phyloP scores from a whole-genome alignment of 352 stramenopile species.

The Globisporangium okanoganense region DNA sequence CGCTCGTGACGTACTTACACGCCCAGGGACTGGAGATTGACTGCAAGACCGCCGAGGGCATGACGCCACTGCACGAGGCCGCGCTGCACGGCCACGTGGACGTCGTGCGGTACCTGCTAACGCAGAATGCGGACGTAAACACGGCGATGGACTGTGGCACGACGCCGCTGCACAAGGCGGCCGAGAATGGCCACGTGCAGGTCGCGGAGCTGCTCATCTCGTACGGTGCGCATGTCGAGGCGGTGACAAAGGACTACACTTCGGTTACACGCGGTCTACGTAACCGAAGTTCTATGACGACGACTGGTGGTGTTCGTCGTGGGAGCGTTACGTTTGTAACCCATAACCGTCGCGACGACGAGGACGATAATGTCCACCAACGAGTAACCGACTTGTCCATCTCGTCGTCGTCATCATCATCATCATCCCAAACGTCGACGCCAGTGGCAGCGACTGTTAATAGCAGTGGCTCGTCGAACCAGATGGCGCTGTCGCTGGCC shows the following conservation, averaged over 20 bases:
- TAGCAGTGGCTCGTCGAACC: conserved; percentile 14
- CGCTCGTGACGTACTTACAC: conserved; percentile 40
- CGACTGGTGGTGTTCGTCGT: conserved; percentile 5
- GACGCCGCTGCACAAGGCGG: conserved; percentile 45
- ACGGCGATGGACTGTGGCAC: conserved; percentile 44
- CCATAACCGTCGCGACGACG: not conserved
- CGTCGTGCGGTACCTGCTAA: conserved; percentile 35
- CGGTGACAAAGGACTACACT: conserved; percentile 48
- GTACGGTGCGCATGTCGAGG: conserved; percentile 50
- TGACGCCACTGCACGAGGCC: conserved; percentile 50
- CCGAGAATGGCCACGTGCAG: conserved; percentile 46
- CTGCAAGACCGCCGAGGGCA: conserved; percentile 29
- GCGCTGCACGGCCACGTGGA: conserved; percentile 40
- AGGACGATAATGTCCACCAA: not conserved
- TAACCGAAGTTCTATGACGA: conserved; percentile 1
- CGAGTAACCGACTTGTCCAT: not conserved
- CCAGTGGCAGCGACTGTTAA: not conserved
- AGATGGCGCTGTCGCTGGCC: conserved; percentile 40
- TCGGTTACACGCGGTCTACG: conserved; percentile 20
- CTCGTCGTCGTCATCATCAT: not conserved
- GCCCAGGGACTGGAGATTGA: conserved; percentile 35
- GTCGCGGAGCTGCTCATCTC: conserved; percentile 49
- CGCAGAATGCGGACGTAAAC: conserved; percentile 41
- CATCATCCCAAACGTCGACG: conserved; percentile 3
- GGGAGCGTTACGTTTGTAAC: conserved; percentile 12